These are phyloP conservation scores for Prunella vulgaris DNA, from an alignment of 257 asterid species.

Conservation along the genomic window DNA sequence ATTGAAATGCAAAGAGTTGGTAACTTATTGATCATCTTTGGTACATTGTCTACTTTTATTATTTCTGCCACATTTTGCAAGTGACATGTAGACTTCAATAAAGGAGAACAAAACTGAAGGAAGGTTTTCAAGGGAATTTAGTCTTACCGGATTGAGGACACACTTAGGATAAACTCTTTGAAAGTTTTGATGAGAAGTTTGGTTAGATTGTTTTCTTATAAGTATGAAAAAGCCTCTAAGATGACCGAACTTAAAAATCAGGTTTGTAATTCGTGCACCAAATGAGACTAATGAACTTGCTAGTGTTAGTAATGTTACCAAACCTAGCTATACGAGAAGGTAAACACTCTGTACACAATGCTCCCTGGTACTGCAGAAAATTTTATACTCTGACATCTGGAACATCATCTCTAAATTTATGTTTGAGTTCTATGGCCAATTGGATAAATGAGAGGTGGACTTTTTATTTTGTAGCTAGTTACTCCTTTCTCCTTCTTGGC, in stretches of 20 bases:
- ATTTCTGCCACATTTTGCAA: background rate
- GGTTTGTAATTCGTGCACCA: background rate
- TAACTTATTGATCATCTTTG: background rate
- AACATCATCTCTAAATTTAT: background rate
- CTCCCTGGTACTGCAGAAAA: background rate
- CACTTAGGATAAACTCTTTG: background rate
- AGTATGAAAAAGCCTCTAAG: background rate
- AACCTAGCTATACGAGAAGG: background rate
- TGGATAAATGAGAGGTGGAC: background rate
- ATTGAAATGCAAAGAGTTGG: background rate
- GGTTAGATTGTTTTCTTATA: background rate
- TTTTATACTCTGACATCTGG: background rate
- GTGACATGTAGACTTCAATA: background rate
- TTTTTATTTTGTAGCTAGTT: background rate
- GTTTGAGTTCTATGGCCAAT: background rate
- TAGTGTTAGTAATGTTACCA: background rate
- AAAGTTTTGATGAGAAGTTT: background rate
- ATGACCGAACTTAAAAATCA: background rate
- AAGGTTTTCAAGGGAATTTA: background rate
- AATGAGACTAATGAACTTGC: background rate
- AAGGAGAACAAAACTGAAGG: background rate
- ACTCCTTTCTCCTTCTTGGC: background rate
- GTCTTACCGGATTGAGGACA: background rate
- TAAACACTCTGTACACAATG: background rate
- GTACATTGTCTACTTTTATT: background rate